Conservation (phyloP, 768 basidiomycete species). For the Amanita fuliginea region DNA sequence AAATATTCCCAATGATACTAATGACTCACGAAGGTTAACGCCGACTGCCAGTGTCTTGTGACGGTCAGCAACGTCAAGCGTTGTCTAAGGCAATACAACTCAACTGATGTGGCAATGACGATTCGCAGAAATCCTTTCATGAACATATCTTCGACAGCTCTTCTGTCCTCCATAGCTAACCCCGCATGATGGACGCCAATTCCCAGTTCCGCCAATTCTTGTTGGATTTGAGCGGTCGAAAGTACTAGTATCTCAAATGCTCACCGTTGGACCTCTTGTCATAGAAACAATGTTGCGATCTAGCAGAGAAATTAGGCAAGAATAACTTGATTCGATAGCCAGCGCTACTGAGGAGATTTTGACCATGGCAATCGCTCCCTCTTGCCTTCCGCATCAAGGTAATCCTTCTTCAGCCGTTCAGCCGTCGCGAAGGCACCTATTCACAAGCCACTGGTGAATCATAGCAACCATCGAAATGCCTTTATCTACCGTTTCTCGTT, state of each 20-base stretch:
- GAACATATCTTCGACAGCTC: slow-evolving; percentile 64
- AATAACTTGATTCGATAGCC: neutral
- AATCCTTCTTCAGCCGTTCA: slow-evolving; percentile 66
- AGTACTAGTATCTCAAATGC: slow-evolving; percentile 8
- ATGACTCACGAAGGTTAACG: slow-evolving; percentile 76
- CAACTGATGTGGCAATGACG: slow-evolving; percentile 75
- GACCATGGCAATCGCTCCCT: slow-evolving; percentile 58
- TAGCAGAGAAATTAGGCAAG: slow-evolving; percentile 17
- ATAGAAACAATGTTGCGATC: slow-evolving; percentile 44
- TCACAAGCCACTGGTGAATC: neutral
- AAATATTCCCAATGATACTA: neutral
- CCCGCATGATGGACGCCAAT: slow-evolving; percentile 94
- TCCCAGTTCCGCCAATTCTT: slow-evolving; percentile 59
- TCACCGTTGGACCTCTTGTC: slow-evolving; percentile 60
- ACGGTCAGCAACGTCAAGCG: slow-evolving; percentile 2
- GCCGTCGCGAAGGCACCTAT: slow-evolving; percentile 59
- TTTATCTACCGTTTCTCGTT: slow-evolving; percentile 64
- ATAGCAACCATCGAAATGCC: neutral
- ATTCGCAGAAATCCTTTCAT: slow-evolving; percentile 50
- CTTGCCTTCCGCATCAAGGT: slow-evolving; percentile 39
- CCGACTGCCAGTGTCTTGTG: slow-evolving; percentile 87
- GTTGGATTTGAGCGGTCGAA: neutral
- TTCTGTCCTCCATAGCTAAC: slow-evolving; percentile 60
- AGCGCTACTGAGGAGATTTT: slow-evolving; percentile 37
- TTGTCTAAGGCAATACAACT: neutral